Evolutionary conservation across 805 yeast genomes (phyloP), one percentile per base, ranked within the genome.

Genomic region (Yarrowia bubula): DNA sequence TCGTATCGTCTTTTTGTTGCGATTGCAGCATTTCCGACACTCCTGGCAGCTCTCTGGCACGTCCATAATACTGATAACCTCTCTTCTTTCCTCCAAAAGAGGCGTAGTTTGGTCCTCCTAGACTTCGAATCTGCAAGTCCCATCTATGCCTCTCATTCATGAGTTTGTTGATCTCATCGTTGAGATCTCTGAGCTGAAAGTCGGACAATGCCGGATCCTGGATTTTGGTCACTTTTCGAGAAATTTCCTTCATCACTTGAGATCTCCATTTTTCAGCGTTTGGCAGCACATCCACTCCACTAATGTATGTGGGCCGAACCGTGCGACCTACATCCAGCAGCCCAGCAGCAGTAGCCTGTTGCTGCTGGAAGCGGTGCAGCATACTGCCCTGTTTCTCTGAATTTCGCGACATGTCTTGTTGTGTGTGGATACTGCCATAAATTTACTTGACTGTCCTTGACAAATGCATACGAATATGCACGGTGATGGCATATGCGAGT

Each of bases 11-110:
- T 42, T 70, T 50, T 64, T 71, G 69, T 47, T 79, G 75, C 44
- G 77, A 73, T 62, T 78, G 78, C 17, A 85, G 67, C 22, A 83
- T 67, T 66, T 80, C 80, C 62, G 80, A 77, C 8, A 88, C 92
- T 67, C 89, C 97, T 0, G 91, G 88, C 8, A 92, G 75, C 48
- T 90, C 93, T 62, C 84, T 80, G 0, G 97, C 96, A 57, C 96
- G 76, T 0, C 98, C 98, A 75, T 85, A 92, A 74, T 89, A 92
- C 65, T 88, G 77, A 68, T 84, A 85, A 0, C 91, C 91, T 43
- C 81, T 78, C 1, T 83, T 72, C 1, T 70, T 64, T 11, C 68
- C 41, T 18, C 70, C 68, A 17, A 57, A 51, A 10, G 66, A 65
- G 17, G 83, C 71, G 71, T 86, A 85, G 72, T 89, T 87, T 1